Base-by-base conservation (phyloP, 345 rosid genomes). In the Pelargonium nanum region DNA sequence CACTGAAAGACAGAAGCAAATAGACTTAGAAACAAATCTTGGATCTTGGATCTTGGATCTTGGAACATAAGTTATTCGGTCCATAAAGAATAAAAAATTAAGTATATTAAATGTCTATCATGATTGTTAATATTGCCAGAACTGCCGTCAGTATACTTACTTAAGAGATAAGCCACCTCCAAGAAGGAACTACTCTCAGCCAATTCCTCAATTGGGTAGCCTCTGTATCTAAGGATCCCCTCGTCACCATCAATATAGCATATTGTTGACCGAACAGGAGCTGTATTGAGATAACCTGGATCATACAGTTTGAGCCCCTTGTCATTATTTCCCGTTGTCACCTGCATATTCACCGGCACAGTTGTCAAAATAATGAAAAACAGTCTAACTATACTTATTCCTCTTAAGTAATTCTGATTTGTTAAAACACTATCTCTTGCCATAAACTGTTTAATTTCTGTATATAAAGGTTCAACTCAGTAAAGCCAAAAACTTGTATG, bases 211-310 rank as follows among this genome's bases (percentile, higher is more conserved):
- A 88, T 85, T 3, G 96, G 86, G 65, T 83, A 88, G 30, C 96
- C 96, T 71, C 96, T 83, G 48, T 88, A 88, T 56, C 96, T 81
- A 48, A 88, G 87, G 44, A 76, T 81, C 58, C 97, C 97, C 73
- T 85, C 96, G 71, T 93, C 99, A 5, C 96, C 99, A 69, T 93
- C 97, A 15, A 93, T 89, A 62, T 89, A 93, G 58, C 89, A 87
- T 63, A 93, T 85, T 12, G 92, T 75, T 0, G 96, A 93, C 19
- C 80, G 78, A 24, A 89, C 97, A 1, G 97, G 99, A 57, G 99
- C 97, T 0, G 97, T 93, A 70, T 93, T 93, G 68, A 87, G 74
- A 64, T 89, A 93, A 25, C 99, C 99, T 0, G 97, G 97, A 55
- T 93, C 99, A 57, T 93, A 89, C 19, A 89, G 58, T 53, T 92